Evolutionary conservation across 1,139 yeast species (phyloP), one percentile per base, ranked within the genome.

Genomic region (Arxiozyma slooffiae): DNA sequence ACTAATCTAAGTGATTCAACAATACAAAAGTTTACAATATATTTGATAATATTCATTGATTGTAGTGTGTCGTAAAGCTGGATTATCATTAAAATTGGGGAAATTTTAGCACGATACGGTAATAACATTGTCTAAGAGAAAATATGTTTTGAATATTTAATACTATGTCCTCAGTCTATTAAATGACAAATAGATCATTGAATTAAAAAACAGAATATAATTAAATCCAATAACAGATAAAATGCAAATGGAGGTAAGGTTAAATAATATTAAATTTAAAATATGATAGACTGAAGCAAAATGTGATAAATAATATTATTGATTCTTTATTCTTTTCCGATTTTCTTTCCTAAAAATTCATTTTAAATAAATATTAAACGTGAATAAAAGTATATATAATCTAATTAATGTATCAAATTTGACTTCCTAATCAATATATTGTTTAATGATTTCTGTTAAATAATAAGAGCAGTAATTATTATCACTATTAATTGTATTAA

Each of bases 11-110:
- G 64, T 0, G 90, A 83, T 60, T 87, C 96, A 1, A 84, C 69
- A 14, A 81, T 74, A 57, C 79, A 83, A 49, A 84, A 65, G 46
- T 77, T 75, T 1, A 86, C 84, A 4, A 84, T 77, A 60, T 80
- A 70, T 52, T 78, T 79, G 30, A 85, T 82, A 17, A 82, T 71
- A 18, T 73, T 72, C 16, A 82, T 76, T 0, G 87, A 84, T 7
- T 82, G 73, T 0, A 85, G 75, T 7, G 86, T 77, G 61, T 92
- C 97, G 62, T 92, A 92, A 1, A 95, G 92, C 99, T 98, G 94
- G 38, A 94, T 90, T 39, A 92, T 73, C 90, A 90, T 90, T 38
- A 92, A 72, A n/a, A 94, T 85, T 0, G 98, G 98, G 55, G 90
- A 83, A 23, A 92, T 73, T 61, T 84, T 86, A 41, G 92, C 81